phyloP scores from a whole-genome alignment of 75 land plant species.

The Cupressus sempervirens region DNA sequence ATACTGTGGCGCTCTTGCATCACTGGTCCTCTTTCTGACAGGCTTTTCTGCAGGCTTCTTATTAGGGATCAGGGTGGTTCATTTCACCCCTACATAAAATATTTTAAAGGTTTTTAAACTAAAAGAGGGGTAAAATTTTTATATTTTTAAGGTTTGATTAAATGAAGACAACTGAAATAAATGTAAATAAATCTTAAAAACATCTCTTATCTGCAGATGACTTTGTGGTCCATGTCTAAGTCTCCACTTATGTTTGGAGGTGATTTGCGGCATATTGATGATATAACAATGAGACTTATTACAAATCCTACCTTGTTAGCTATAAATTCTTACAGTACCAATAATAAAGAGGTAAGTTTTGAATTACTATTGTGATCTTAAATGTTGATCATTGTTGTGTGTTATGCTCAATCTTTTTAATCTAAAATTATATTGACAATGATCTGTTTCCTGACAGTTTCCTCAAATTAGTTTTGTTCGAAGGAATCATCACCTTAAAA shows the following conservation, averaged over 20 bases:
- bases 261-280: constrained; percentile 72
- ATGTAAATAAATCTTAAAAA: neutral
- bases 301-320: constrained; percentile 75
- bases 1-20: no score
- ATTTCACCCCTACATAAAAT: neutral
- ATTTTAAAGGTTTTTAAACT: no score
- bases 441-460: constrained; percentile 16
- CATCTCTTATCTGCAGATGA: constrained; percentile 49
- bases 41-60: no score
- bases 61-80: neutral
- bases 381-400: neutral
- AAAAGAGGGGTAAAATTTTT: no score
- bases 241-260: constrained; percentile 97
- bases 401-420: neutral
- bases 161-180: no score
- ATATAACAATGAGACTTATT: constrained; percentile 53
- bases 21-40: no score
- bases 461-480: neutral
- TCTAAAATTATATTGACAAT: constrained; percentile 13
- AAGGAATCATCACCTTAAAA: neutral
- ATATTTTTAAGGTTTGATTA: no score
- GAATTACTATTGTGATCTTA: neutral
- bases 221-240: constrained; percentile 91
- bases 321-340: constrained; percentile 67
- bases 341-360: constrained; percentile 66